Conservation (phyloP, 768 basidiomycete species). For the Leucosporidium creatinivorum region DNA sequence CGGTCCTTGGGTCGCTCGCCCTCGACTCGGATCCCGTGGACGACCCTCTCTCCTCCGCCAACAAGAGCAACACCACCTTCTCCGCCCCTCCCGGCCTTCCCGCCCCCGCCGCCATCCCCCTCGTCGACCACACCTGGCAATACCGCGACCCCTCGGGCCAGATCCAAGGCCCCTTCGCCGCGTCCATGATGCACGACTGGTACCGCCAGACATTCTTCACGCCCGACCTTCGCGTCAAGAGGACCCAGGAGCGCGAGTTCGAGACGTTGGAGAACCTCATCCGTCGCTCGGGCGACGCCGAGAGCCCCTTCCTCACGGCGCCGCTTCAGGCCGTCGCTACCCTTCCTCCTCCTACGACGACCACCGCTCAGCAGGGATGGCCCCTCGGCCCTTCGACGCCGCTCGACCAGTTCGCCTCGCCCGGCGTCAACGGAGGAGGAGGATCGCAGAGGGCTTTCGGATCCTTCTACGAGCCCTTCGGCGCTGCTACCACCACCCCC, state of each 20-base stretch:
- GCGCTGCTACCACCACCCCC: neutral
- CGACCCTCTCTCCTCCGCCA: neutral
- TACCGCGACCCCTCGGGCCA: slow-evolving; percentile 38
- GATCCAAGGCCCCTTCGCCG: slow-evolving; percentile 42
- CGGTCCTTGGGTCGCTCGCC: slow-evolving; percentile 30
- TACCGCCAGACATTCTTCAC: slow-evolving; percentile 45
- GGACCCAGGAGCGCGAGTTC: slow-evolving; percentile 39
- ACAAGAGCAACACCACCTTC: slow-evolving; percentile 18
- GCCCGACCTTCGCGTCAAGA: slow-evolving; percentile 41
- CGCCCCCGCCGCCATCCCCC: slow-evolving; percentile 9
- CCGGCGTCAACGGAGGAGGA: slow-evolving; percentile 7
- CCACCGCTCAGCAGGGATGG: slow-evolving; percentile 13
- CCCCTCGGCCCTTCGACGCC: slow-evolving; percentile 16
- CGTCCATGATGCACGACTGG: slow-evolving; percentile 47
- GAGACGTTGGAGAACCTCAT: slow-evolving; percentile 43
- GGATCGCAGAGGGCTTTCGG: too few relatives aligned
- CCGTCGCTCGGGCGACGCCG: slow-evolving; percentile 39
- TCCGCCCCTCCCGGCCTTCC: slow-evolving; percentile 14
- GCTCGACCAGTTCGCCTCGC: slow-evolving; percentile 13
- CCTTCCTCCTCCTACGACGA: slow-evolving; percentile 24
- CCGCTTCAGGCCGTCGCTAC: slow-evolving; percentile 22
- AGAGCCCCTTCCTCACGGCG: slow-evolving; percentile 42
- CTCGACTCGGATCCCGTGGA: slow-evolving; percentile 19
- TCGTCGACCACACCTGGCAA: slow-evolving; percentile 22
- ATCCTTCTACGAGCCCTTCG: slow-evolving; percentile 26